Conservation (phyloP, 1,284 basidiomycete genomes). For the Pholiota adiposa region DNA sequence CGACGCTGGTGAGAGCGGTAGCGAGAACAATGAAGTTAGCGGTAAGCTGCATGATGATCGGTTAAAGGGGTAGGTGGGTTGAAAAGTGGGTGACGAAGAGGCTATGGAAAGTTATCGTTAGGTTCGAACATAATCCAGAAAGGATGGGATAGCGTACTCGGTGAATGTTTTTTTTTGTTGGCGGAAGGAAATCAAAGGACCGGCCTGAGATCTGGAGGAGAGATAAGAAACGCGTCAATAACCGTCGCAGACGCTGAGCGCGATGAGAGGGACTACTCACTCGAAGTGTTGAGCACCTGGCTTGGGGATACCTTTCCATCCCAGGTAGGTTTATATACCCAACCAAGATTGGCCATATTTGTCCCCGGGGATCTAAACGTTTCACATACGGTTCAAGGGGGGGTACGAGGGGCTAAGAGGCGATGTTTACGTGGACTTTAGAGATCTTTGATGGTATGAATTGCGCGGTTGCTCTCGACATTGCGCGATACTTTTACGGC, state of each 20-base stretch:
- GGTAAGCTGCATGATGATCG: conserved; percentile 27
- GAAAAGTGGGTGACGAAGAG: conserved; percentile 16
- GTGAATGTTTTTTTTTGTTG: conserved; percentile 19
- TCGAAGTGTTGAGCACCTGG: conserved; percentile 25
- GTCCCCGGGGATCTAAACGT: background rate
- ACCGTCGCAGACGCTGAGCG: background rate
- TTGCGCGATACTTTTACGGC: background rate
- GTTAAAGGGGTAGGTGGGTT: conserved; percentile 8
- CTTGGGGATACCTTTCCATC: conserved; percentile 17
- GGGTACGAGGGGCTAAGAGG: background rate
- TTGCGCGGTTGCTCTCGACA: background rate
- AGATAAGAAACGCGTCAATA: conserved; percentile 4
- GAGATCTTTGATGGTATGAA: background rate
- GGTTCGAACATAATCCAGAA: background rate
- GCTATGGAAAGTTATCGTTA: background rate
- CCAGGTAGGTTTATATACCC: background rate
- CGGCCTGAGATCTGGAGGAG: conserved; percentile 24
- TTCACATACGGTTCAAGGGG: background rate
- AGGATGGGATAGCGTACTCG: conserved; percentile 3
- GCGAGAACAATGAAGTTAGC: conserved; percentile 26
- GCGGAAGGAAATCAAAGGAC: conserved; percentile 25
- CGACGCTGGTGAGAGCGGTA: conserved; percentile 22
- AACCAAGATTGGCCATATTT: background rate
- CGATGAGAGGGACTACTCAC: conserved; percentile 12
- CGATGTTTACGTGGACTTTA: background rate